Evolutionary conservation across 345 rosid genomes (phyloP).

Genomic region (Aethionema arabicum): DNA sequence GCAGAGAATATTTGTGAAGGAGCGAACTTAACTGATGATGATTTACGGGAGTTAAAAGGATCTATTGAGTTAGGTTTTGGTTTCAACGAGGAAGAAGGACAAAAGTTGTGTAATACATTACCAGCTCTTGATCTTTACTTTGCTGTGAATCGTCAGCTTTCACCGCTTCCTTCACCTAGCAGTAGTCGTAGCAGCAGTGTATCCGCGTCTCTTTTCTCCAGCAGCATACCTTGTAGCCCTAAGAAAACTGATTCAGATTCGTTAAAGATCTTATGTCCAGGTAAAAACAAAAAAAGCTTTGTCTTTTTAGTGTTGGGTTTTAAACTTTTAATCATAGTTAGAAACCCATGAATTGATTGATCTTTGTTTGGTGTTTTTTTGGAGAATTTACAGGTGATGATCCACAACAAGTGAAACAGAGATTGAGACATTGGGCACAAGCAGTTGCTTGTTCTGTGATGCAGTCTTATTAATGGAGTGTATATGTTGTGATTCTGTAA

Average conservation of each 20-base stretch:
- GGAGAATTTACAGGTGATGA: slow-evolving; percentile 29
- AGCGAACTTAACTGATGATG: slow-evolving; percentile 67
- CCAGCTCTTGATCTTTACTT: slow-evolving; percentile 91
- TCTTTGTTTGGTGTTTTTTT: not conserved
- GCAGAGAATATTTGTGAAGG: slow-evolving; percentile 55
- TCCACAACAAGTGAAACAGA: slow-evolving; percentile 68
- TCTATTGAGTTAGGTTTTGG: slow-evolving; percentile 96
- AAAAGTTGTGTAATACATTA: slow-evolving; percentile 61
- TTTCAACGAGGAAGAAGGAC: slow-evolving; percentile 80
- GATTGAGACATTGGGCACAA: slow-evolving; percentile 95
- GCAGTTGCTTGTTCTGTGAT: slow-evolving; percentile 90
- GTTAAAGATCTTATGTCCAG: slow-evolving; percentile 75
- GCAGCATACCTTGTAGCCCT: slow-evolving; percentile 66
- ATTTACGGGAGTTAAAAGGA: slow-evolving; percentile 78
- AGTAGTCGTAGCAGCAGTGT: slow-evolving; percentile 43
- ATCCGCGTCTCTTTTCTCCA: slow-evolving; percentile 37
- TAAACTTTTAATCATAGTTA: not conserved
- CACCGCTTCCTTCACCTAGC: slow-evolving; percentile 76
- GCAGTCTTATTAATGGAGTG: slow-evolving; percentile 41
- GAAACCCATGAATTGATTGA: not conserved
- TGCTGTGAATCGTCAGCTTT: slow-evolving; percentile 80
- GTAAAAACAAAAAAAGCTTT: slow-evolving; percentile 34
- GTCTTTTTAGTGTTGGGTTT: not conserved
- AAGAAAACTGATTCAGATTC: slow-evolving; percentile 52
- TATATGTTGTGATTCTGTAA: slow-evolving; percentile 22